Evolutionary conservation across 306 rosid genomes (phyloP).

Genomic region (Cucurbita maxima): DNA sequence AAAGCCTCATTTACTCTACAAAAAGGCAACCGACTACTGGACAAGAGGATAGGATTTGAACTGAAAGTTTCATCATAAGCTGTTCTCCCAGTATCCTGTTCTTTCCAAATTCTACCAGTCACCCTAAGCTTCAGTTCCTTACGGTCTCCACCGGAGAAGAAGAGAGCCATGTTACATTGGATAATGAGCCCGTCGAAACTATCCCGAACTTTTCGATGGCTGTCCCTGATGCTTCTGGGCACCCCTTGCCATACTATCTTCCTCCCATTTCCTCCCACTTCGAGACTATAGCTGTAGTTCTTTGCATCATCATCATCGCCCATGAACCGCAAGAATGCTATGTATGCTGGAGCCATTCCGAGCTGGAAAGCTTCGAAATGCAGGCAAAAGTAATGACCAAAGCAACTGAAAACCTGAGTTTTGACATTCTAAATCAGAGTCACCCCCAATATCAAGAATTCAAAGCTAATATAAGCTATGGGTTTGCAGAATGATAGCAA

Average conservation of each 20-base stretch:
- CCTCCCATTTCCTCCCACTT: conserved; percentile 75
- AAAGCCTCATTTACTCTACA: conserved; percentile 4
- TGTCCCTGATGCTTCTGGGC: conserved; percentile 80
- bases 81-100: conserved; percentile 23
- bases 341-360: conserved; percentile 24
- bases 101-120: conserved; percentile 92
- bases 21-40: neutral
- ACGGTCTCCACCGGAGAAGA: conserved; percentile 59
- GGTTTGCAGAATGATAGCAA: neutral
- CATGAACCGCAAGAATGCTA: conserved; percentile 85
- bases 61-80: conserved; percentile 1
- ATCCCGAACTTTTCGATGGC: conserved; percentile 80
- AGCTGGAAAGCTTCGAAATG: conserved; percentile 32
- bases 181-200: conserved; percentile 84
- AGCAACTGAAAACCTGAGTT: conserved; percentile 79
- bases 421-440: conserved; percentile 1
- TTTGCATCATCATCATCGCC: conserved; percentile 84
- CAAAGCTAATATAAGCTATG: neutral
- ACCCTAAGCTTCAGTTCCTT: conserved; percentile 77
- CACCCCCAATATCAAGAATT: neutral
- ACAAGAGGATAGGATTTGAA: neutral
- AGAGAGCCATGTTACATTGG: conserved; percentile 83
- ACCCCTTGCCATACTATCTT: conserved; percentile 89
- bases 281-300: conserved; percentile 49
- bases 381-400: conserved; percentile 54